phyloP scores from a whole-genome alignment of 306 rosid species.

The Geum urbanum region DNA sequence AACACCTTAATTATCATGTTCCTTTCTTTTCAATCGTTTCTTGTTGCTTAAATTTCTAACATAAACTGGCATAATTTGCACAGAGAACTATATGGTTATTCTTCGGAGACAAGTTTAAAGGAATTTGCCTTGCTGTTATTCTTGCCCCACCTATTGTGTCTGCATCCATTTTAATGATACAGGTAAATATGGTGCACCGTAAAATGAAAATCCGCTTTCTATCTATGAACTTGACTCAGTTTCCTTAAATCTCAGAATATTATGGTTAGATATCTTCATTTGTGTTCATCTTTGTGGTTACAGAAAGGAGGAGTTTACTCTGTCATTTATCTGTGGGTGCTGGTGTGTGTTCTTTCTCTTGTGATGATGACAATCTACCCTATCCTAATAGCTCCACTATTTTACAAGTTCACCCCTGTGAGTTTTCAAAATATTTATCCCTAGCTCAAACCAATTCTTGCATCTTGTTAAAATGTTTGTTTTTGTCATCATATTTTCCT shows the following conservation, averaged over 20 bases:
- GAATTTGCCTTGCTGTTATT: constrained; percentile 49
- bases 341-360: constrained; percentile 65
- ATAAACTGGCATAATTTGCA: constrained; percentile 22
- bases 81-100: constrained; percentile 93
- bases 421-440: constrained; percentile 33
- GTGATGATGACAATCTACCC: constrained; percentile 97
- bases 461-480: constrained; percentile 3
- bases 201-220: constrained; percentile 3
- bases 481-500: constrained; percentile 24
- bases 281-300: constrained; percentile 28
- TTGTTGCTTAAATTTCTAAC: constrained; percentile 13
- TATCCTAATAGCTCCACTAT: constrained; percentile 86
- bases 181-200: constrained; percentile 44
- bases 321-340: constrained; percentile 90
- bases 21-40: constrained; percentile 3
- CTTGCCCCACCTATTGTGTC: constrained; percentile 88
- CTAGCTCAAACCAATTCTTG: not conserved
- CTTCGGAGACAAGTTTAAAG: constrained; percentile 78
- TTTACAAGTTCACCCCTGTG: constrained; percentile 87
- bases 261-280: constrained; percentile 9
- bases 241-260: not conserved
- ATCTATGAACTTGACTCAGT: not conserved
- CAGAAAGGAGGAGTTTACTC: constrained; percentile 97
- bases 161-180: constrained; percentile 75
- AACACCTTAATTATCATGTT: too few species aligned